Percentiles rank a stretch among this genome's conserved stretches.
phyloP scores from a whole-genome alignment of 2,329 filamentous ascomycete genomes.

The Fusarium phyllophilum region DNA sequence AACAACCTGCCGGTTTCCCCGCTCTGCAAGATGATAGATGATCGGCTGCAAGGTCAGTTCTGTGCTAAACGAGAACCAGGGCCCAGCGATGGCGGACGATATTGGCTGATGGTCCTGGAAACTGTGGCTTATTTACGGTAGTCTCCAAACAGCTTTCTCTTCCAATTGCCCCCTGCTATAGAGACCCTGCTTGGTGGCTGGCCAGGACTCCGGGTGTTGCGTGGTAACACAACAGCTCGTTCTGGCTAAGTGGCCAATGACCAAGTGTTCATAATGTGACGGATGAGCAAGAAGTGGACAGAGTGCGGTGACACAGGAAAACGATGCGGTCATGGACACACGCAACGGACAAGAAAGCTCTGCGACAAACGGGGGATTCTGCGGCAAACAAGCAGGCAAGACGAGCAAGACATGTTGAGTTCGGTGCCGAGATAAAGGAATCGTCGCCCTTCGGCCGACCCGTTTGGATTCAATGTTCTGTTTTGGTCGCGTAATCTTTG shows the following conservation, averaged over 20 bases:
- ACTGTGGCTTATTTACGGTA: too few relatives aligned
- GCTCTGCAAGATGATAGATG: not conserved
- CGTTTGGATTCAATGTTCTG: not conserved
- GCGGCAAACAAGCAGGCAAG: not conserved
- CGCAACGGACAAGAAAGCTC: not conserved
- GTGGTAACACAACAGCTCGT: not conserved
- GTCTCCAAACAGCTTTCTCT: not conserved
- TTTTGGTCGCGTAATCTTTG: too few relatives aligned
- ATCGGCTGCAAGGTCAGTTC: not conserved
- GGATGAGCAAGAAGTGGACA: not conserved
- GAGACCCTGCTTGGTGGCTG: not conserved
- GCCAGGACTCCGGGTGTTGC: not conserved
- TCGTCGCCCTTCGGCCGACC: not conserved
- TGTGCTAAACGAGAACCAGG: not conserved
- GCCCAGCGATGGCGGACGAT: not conserved
- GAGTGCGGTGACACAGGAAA: not conserved
- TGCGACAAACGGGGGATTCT: too few relatives aligned
- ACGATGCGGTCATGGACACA: not conserved
- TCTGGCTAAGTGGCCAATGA: not conserved
- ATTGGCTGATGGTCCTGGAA: not conserved
- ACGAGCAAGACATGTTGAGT: not conserved
- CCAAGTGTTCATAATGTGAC: not conserved
- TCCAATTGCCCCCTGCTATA: not conserved
- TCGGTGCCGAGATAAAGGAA: not conserved
- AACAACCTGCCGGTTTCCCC: not conserved